Percentiles rank a stretch among this genome's conserved stretches.
phyloP scores from a whole-genome alignment of 1,284 basidiomycete species.

The Cutaneotrichosporon mucoides region DNA sequence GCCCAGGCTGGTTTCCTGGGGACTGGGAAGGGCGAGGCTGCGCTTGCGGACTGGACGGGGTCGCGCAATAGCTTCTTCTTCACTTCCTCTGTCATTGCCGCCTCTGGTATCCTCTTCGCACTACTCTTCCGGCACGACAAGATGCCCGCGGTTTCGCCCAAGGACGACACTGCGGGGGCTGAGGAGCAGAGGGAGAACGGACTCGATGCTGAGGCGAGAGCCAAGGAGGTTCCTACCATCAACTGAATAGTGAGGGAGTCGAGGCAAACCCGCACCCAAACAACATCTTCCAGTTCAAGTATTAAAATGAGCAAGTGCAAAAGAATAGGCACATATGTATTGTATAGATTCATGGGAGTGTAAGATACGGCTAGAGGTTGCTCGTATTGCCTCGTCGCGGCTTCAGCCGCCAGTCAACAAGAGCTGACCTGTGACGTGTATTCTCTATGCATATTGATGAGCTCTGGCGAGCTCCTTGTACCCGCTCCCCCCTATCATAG shows the following conservation, averaged over 20 bases:
- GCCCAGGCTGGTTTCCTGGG: constrained; percentile 38
- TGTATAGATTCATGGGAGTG: too few relatives aligned
- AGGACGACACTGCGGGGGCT: not conserved
- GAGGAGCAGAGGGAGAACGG: not conserved
- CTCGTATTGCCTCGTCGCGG: too few relatives aligned
- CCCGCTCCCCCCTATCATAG: not conserved
- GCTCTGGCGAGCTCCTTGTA: too few relatives aligned
- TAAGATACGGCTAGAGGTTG: too few relatives aligned
- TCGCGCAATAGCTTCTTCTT: constrained; percentile 38
- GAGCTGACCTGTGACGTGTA: too few relatives aligned
- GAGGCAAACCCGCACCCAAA: too few relatives aligned
- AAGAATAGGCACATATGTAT: too few relatives aligned
- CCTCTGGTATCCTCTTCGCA: constrained; percentile 38
- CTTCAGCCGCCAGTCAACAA: too few relatives aligned
- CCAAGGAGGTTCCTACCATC: not conserved
- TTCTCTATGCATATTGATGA: too few relatives aligned
- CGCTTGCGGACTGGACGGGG: constrained; percentile 36
- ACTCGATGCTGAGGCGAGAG: not conserved
- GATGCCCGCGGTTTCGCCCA: constrained; percentile 5
- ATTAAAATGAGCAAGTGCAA: too few relatives aligned
- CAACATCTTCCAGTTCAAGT: too few relatives aligned
- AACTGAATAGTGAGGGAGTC: not conserved
- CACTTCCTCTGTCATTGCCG: constrained; percentile 34
- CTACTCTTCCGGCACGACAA: constrained; percentile 35
- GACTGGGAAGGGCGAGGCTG: not conserved